Evolutionary conservation across 257 asterid species (phyloP).

Genomic region (Solanum sejunctum): DNA sequence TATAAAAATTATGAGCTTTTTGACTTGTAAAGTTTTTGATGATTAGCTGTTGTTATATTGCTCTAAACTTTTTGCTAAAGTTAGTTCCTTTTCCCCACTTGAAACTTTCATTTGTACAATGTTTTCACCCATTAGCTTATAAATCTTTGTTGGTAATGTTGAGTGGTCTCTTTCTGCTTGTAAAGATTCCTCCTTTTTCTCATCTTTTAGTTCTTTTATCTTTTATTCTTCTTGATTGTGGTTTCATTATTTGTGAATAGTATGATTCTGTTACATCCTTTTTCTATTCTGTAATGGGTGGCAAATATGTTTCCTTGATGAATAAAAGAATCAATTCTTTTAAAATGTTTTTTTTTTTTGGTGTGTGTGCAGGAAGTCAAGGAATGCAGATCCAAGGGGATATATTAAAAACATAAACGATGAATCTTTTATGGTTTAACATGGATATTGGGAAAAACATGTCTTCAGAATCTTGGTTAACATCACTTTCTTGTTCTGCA

Average conservation of each 20-base stretch:
- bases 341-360: background rate
- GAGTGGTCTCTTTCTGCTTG: background rate
- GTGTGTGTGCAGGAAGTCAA: background rate
- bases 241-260: background rate
- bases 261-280: background rate
- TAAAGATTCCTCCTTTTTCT: background rate
- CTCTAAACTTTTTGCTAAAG: background rate
- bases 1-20: background rate
- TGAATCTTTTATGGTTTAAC: background rate
- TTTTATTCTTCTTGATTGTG: background rate
- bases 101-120: background rate
- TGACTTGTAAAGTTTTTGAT: background rate
- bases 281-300: background rate
- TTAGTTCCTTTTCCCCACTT: background rate
- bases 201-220: background rate
- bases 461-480: conserved; percentile 43
- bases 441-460: background rate
- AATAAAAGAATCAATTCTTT: background rate
- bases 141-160: background rate
- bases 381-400: background rate
- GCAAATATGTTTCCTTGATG: background rate
- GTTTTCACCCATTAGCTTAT: background rate
- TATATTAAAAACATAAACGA: background rate
- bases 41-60: background rate
- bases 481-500: conserved; percentile 59